A percentile compares a stretch with the other conserved stretches of the same genome.
phyloP scores from a whole-genome alignment of 1,284 basidiomycete genomes.

The Pterulicium gracile region DNA sequence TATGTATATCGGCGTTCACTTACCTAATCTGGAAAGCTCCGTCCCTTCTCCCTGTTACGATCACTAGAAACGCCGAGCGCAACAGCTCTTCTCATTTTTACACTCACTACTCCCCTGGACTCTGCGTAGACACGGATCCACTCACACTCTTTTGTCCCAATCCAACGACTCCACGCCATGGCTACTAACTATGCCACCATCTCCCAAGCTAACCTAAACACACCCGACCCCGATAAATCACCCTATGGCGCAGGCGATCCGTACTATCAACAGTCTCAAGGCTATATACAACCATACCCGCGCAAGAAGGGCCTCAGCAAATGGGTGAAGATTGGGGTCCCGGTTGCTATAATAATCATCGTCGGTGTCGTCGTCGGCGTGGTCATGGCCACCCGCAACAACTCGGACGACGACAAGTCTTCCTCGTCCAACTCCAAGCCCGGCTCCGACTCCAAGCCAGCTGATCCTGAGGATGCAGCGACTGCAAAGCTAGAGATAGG shows the following conservation, averaged over 20 bases:
- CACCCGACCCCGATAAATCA: conserved; percentile 9
- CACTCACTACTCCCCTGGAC: no score
- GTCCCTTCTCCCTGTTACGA: no score
- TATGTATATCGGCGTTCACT: no score
- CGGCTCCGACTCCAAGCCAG: conserved; percentile 7
- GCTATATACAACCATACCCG: conserved; percentile 31
- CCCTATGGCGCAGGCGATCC: conserved; percentile 50
- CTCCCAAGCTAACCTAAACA: not conserved
- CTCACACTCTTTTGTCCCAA: not conserved
- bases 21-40: no score
- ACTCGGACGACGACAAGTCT: conserved; percentile 11
- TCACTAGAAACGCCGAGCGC: not conserved
- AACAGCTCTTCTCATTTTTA: not conserved
- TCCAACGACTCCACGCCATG: not conserved
- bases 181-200: not conserved
- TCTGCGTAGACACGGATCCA: no score
- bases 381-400: conserved; percentile 45
- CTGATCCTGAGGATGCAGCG: conserved; percentile 22
- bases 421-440: conserved; percentile 3
- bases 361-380: conserved; percentile 58
- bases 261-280: conserved; percentile 56
- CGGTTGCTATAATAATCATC: conserved; percentile 43
- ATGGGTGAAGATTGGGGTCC: conserved; percentile 49
- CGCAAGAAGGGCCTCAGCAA: conserved; percentile 29
- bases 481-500: conserved; percentile 54